Percentiles rank a stretch among this genome's conserved stretches.
Evolutionary conservation across 345 rosid species (phyloP).

Genomic region (Salix caprea): DNA sequence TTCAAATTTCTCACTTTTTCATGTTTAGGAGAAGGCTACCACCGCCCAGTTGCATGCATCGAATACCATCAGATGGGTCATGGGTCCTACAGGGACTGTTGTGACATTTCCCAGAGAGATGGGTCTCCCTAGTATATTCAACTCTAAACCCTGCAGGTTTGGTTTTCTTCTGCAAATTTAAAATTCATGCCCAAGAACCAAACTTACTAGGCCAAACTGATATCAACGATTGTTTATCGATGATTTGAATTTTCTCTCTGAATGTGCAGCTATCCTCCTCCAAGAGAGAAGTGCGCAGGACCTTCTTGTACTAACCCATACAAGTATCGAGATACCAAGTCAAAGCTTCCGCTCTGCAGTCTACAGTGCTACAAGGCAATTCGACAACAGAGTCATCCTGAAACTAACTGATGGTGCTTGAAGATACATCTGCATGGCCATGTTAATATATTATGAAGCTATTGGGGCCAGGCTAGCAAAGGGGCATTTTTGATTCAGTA

Average conservation of each 20-base stretch:
- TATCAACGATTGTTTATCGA: slow-evolving; percentile 9
- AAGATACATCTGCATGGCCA: not conserved
- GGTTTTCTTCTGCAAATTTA: not conserved
- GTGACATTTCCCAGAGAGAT: slow-evolving; percentile 71
- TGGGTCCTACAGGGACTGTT: slow-evolving; percentile 66
- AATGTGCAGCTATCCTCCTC: slow-evolving; percentile 77
- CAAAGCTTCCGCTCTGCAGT: slow-evolving; percentile 87
- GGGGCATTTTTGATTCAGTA: not conserved
- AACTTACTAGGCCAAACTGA: not conserved
- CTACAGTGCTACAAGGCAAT: slow-evolving; percentile 83
- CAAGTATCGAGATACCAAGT: slow-evolving; percentile 85
- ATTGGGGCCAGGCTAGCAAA: not conserved
- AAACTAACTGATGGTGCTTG: slow-evolving; percentile 1
- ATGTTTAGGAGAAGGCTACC: slow-evolving; percentile 69
- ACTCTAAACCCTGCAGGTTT: slow-evolving; percentile 57
- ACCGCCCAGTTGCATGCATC: slow-evolving; percentile 45
- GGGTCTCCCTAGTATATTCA: slow-evolving; percentile 72
- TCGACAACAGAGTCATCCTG: slow-evolving; percentile 33
- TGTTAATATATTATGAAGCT: not conserved
- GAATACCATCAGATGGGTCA: slow-evolving; percentile 55
- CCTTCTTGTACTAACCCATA: slow-evolving; percentile 71
- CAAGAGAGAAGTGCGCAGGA: slow-evolving; percentile 78
- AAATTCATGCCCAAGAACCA: not conserved
- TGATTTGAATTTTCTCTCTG: slow-evolving; percentile 7
- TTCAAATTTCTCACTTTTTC: slow-evolving; percentile 13